These are phyloP conservation scores for Fusarium virguliforme DNA, from an alignment of 2,329 filamentous ascomycete species.

Conservation along the genomic window DNA sequence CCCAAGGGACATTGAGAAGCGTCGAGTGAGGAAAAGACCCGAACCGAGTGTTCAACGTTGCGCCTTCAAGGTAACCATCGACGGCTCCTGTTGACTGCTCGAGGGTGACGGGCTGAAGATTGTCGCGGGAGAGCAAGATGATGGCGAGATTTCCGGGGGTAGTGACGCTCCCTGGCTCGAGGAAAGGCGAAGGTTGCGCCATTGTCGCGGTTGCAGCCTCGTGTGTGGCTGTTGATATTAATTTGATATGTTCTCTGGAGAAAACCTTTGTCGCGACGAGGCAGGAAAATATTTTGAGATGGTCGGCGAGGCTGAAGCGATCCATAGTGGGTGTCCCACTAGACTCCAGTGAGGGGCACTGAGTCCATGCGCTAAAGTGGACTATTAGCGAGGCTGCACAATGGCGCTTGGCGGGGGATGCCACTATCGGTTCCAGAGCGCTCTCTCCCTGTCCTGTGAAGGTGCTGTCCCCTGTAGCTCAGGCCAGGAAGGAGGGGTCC, in stretches of 20 bases:
- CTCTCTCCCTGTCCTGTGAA: neutral
- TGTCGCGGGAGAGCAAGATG: slow-evolving; percentile 90
- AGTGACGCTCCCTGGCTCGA: slow-evolving; percentile 77
- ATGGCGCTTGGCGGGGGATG: slow-evolving; percentile 15
- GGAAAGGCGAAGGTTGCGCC: slow-evolving; percentile 79
- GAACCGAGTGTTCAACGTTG: slow-evolving; percentile 91
- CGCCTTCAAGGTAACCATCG: slow-evolving; percentile 82
- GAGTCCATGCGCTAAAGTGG: slow-evolving; percentile 22
- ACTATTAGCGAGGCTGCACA: slow-evolving; percentile 40
- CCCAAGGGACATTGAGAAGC: slow-evolving; percentile 86
- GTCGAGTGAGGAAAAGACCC: slow-evolving; percentile 90
- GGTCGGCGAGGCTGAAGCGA: slow-evolving; percentile 39
- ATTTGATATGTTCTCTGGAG: slow-evolving; percentile 12
- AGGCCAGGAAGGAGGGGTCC: slow-evolving; percentile 22
- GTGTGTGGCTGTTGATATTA: slow-evolving; percentile 12
- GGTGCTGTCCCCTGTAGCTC: slow-evolving; percentile 28
- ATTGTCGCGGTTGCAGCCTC: slow-evolving; percentile 50
- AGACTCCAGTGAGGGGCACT: slow-evolving; percentile 45
- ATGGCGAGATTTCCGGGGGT: slow-evolving; percentile 81
- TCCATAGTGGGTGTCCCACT: slow-evolving; percentile 36
- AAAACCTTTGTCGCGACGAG: slow-evolving; percentile 21
- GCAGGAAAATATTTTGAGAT: slow-evolving; percentile 44
- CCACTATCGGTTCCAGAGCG: slow-evolving; percentile 10
- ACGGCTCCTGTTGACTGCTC: slow-evolving; percentile 73
- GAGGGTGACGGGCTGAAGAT: slow-evolving; percentile 82